Conservation (phyloP, 352 stramenopile species). For the Phytophthora rubi region DNA sequence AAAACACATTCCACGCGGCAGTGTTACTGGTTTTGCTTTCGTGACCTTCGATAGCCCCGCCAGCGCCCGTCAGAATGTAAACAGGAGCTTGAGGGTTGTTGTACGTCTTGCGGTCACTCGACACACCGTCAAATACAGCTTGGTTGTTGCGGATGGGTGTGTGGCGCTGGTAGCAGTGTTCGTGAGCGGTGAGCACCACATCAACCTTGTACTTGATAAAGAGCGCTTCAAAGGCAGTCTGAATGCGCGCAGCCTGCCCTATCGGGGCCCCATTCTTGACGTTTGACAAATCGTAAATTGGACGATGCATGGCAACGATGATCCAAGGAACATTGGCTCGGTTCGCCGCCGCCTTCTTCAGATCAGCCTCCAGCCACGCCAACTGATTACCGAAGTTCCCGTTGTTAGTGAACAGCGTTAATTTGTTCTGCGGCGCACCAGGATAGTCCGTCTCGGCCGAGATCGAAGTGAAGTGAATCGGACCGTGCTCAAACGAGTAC, state of each 20-base stretch:
- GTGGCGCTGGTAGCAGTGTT: constrained; percentile 47
- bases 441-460: constrained; percentile 77
- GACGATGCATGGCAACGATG: constrained; percentile 60
- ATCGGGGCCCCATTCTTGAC: constrained; percentile 21
- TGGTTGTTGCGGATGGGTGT: constrained; percentile 28
- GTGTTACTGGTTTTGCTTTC: constrained; percentile 24
- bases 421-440: constrained; percentile 45
- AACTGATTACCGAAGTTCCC: constrained; percentile 58
- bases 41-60: constrained; percentile 30
- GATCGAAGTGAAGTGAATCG: constrained; percentile 81
- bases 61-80: constrained; percentile 39
- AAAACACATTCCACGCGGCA: constrained; percentile 35
- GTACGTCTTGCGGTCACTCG: constrained; percentile 34
- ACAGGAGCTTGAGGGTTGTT: constrained; percentile 42
- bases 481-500: constrained; percentile 87
- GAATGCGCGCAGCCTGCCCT: constrained; percentile 45
- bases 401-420: constrained; percentile 39
- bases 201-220: constrained; percentile 55
- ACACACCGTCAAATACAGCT: constrained; percentile 33
- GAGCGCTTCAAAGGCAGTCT: constrained; percentile 50
- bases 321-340: constrained; percentile 53
- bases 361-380: constrained; percentile 52
- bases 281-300: constrained; percentile 36
- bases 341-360: constrained; percentile 52
- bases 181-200: constrained; percentile 43